Evolutionary conservation across 2,329 filamentous ascomycete genomes (phyloP), one percentile per base, ranked within the genome.

Genomic region (Aspergillus sp.): DNA sequence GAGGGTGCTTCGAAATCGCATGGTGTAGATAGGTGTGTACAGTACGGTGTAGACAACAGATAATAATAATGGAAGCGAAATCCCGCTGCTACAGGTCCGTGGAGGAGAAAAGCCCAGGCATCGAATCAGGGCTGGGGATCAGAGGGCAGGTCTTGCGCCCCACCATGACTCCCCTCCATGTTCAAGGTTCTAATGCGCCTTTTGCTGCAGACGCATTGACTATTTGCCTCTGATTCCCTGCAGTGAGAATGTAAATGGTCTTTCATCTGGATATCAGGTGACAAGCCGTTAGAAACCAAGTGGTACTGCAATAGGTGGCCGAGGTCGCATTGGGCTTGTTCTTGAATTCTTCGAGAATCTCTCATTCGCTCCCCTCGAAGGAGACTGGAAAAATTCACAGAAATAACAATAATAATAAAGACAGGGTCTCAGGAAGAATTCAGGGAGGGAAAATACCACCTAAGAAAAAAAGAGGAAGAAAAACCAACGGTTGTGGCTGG

Each of bases 151-250:
- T 40, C 34, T 54, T 41, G 44, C 42, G 33, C 51, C 51, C 51
- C 62, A 59, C 58, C 54, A 56, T 62, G 41, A 17, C 37, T 58
- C 42, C 56, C 62, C 58, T 58, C 60, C 60, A 64, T 62, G 54
- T 55, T 57, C 57, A 51, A 57, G 47, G 54, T 48, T 52, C 27
- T 61, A 30, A 54, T 54, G 37, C 60, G 51, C 54, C 56, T 51
- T 58, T 50, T 34, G 53, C 62, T 64, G 62, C 60, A 53, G 54
- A 48, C 60, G 62, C 62, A 62, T 58, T 61, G 62, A 62, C 60
- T 47, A 51, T 56, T 56, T 41, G 51, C 39, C 40, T 54, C 34
- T 53, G 54, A 39, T 56, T 45, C 53, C 37, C 57, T 51, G 57
- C 53, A 45, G 46, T 50, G 42, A 50, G 27, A 57, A 44, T 42